Percentiles rank a stretch among this genome's conserved stretches.
Conservation (phyloP, 2,329 filamentous ascomycete species). For the Sclerotinia spermophila region DNA sequence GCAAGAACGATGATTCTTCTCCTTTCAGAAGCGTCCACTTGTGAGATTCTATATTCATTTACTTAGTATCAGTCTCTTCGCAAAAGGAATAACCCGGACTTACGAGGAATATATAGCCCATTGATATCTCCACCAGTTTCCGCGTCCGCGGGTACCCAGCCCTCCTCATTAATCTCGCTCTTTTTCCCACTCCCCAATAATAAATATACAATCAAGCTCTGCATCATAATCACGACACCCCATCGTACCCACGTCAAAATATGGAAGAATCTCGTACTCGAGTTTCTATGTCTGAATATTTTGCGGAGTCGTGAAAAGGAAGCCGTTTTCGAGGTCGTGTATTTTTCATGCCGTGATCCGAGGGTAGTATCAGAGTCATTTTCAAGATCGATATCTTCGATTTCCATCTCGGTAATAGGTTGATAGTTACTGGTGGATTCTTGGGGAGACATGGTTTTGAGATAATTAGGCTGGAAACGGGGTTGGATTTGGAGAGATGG, state of each 20-base stretch:
- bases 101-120: conserved; percentile 36
- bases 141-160: conserved; percentile 24
- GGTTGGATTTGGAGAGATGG: neutral
- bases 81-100: conserved; percentile 17
- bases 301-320: neutral
- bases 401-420: neutral
- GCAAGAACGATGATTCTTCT: conserved; percentile 34
- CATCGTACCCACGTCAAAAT: conserved; percentile 34
- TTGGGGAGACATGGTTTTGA: neutral
- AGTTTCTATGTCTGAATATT: neutral
- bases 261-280: neutral
- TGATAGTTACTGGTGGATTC: neutral
- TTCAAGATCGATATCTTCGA: conserved; percentile 25
- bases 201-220: conserved; percentile 33
- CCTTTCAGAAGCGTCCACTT: conserved; percentile 34
- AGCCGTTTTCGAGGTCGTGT: neutral
- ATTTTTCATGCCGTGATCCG: conserved; percentile 19
- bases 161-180: neutral
- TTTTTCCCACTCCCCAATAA: conserved; percentile 23
- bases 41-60: conserved; percentile 25
- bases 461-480: neutral
- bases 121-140: conserved; percentile 39
- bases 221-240: conserved; percentile 31
- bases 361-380: conserved; percentile 33
- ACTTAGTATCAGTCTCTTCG: neutral